phyloP scores from a whole-genome alignment of 2,329 filamentous ascomycete species.

The Samsoniella hepiali region DNA sequence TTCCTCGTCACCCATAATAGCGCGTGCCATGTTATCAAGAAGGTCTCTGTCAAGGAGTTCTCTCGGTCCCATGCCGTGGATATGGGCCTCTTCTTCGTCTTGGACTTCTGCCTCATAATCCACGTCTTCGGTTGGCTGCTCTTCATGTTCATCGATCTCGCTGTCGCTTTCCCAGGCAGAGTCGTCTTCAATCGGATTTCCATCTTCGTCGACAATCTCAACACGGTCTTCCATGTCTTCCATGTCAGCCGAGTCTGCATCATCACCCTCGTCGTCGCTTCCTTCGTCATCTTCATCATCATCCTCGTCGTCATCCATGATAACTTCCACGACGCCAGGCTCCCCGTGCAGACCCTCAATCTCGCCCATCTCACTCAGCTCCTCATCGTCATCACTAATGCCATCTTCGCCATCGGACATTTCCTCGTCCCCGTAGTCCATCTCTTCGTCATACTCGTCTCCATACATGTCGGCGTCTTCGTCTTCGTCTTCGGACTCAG shows the following conservation, averaged over 20 bases:
- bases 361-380: constrained; percentile 76
- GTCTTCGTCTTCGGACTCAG: constrained; percentile 65
- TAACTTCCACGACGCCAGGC: constrained; percentile 65
- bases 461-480: constrained; percentile 88
- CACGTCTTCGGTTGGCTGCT: constrained; percentile 51
- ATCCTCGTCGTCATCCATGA: constrained; percentile 69
- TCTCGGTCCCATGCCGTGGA: constrained; percentile 43
- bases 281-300: constrained; percentile 61
- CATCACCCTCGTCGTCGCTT: constrained; percentile 50
- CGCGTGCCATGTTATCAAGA: constrained; percentile 55
- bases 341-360: constrained; percentile 72
- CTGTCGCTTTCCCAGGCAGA: constrained; percentile 61
- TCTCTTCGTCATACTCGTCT: constrained; percentile 86
- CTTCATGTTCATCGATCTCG: constrained; percentile 53
- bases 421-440: constrained; percentile 84
- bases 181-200: constrained; percentile 55
- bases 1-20: constrained; percentile 51
- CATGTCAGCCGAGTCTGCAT: constrained; percentile 46
- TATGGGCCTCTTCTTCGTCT: constrained; percentile 51
- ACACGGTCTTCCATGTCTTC: constrained; percentile 48
- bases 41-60: constrained; percentile 44
- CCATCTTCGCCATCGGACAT: constrained; percentile 80
- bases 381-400: constrained; percentile 86
- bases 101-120: constrained; percentile 56
- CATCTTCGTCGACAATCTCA: constrained; percentile 63